Evolutionary conservation across 148 eudicot species (phyloP), one percentile per base, ranked within the genome.

Genomic region (Persicaria maculosa): DNA sequence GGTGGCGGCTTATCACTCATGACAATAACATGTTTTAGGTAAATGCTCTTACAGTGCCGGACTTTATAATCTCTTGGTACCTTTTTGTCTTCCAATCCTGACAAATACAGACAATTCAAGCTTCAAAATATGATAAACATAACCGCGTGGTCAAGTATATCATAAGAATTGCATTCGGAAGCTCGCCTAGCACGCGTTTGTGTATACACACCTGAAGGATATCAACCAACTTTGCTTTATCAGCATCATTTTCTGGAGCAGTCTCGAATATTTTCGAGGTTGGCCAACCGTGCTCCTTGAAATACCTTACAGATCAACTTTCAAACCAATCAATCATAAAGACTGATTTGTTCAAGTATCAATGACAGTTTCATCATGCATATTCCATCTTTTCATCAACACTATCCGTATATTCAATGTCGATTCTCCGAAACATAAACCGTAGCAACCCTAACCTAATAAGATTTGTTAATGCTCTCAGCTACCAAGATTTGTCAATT

Each of bases 11-110:
- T 65, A 45, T 65, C 46, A 47, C 14, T 71, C 22, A 31, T 50
- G 12, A 31, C 22, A 52, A 50, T 36, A 36, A 46, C 3, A 72
- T 15, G 11, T 52, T 45, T 46, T 3, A 31, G 36, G 4, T 47
- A 50, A 12, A 65, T 59, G 40, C 40, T 69, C 98, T 88, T 89
- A 95, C 98, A 75, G 91, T 87, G 80, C 98, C 98, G 83, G 98
- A 95, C 83, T 86, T 95, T 81, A 95, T 86, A 67, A 92, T 95
- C 75, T 95, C 91, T 81, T 95, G 89, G 77, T 95, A 95, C 78
- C 97, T 87, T 86, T 95, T 93, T 54, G 93, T 95, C 85, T 95
- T 95, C 98, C 98, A 95, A 69, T 90, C 98, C 98, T 94, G 80
- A 78, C 82, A 36, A 79, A 81, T 72, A 77, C 71, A 74, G 62